These are phyloP conservation scores for Puccinia hordei DNA, from an alignment of 1,284 basidiomycete genomes.

Conservation along the genomic window DNA sequence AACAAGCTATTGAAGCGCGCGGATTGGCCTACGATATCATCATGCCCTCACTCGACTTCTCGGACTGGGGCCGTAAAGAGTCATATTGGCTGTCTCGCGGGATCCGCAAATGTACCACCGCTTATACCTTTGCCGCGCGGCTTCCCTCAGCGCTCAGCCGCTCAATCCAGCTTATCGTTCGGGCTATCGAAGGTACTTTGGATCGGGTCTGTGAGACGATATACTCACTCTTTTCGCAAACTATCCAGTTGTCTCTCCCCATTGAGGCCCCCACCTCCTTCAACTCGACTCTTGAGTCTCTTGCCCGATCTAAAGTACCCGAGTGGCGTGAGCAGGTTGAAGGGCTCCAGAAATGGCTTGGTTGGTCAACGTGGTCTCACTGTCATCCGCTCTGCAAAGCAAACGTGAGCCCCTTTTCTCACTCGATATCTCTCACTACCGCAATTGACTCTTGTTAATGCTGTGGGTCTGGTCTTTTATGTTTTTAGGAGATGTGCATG, in stretches of 20 bases:
- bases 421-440: background rate
- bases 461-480: too few relatives aligned
- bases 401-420: background rate
- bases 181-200: constrained; percentile 28
- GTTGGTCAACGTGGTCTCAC: constrained; percentile 8
- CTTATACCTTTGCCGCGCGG: background rate
- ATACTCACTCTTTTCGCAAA: background rate
- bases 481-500: background rate
- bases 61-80: background rate
- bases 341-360: constrained; percentile 20
- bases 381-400: constrained; percentile 20
- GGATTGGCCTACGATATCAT: constrained; percentile 9
- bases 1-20: constrained; percentile 10
- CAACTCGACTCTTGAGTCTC: background rate
- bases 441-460: too few relatives aligned
- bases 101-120: background rate
- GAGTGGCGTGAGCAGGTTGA: constrained; percentile 7
- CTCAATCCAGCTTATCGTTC: constrained; percentile 13
- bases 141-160: background rate
- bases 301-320: background rate
- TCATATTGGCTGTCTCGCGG: background rate
- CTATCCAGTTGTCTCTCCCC: background rate
- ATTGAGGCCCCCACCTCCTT: background rate
- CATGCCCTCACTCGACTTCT: constrained; percentile 42
- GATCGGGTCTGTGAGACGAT: constrained; percentile 1